Evolutionary conservation across 768 basidiomycete species (phyloP), one percentile per base, ranked within the genome.

Genomic region (Russula sp.): DNA sequence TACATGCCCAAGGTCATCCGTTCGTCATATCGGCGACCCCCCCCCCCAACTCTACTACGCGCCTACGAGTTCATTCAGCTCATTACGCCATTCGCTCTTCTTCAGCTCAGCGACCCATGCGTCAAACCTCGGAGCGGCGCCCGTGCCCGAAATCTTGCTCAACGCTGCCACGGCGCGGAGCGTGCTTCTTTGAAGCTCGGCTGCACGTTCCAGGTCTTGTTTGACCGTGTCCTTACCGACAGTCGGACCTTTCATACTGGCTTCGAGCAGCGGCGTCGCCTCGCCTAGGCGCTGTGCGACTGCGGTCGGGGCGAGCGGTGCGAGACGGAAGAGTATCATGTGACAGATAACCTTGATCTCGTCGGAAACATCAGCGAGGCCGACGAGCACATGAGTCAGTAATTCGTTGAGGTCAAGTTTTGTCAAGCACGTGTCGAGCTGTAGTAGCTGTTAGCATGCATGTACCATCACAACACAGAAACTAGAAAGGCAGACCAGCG

Each of bases 281-380:
- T 89, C 90, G 67, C 94, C 92, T 62, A 98, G 79, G 31, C 89
- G 83, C 66, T 89, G 89, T 1, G 88, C 80, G 31, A 98, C 85
- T 37, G 89, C 86, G 0, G 88, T 85, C 14, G 92, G 92, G 2
- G 93, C 89, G 16, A 94, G 82, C 68, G 90, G 88, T 8, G 93
- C 85, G 16, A 98, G 84, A 10, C 94, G 87, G 79, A 93, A 91
- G 44, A 98, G 82, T 78, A 96, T 89, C 84, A 99, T 91, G 74
- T 96, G 92, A 57, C 88, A 94, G 63, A 98, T 84, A 51, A 98
- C 93, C 75, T 98, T 98, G 79, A 99, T 91, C 73, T 98, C 97
- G 72, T 98, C 94, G 5, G 91, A 91, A 59, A 89, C 87, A 73
- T 99, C 97, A 2, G 81, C 78, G 13, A 98, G 83, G 1, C 93